These are phyloP conservation scores for Nemania bipapillata DNA, from an alignment of 2,329 filamentous ascomycete genomes.

Conservation along the genomic window DNA sequence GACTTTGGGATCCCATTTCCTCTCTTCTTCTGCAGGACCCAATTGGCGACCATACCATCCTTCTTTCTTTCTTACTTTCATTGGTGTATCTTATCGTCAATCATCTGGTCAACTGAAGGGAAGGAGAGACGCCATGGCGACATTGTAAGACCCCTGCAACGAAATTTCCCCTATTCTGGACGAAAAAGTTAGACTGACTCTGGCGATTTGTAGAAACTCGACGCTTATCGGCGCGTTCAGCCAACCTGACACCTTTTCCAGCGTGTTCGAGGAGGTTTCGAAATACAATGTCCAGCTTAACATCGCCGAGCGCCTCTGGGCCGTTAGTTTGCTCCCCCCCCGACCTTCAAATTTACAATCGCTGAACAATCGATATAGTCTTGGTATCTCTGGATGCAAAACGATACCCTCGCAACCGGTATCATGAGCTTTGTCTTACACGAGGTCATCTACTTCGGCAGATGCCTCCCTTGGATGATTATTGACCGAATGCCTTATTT, in stretches of 20 bases:
- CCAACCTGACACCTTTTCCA: slow-evolving; percentile 64
- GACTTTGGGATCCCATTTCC: slow-evolving; percentile 6
- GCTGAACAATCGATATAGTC: slow-evolving; percentile 59
- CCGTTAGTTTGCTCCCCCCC: slow-evolving; percentile 64
- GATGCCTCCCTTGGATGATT: slow-evolving; percentile 89
- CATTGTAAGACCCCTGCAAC: slow-evolving; percentile 43
- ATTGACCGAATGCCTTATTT: slow-evolving; percentile 89
- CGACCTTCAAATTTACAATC: slow-evolving; percentile 35
- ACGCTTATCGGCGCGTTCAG: slow-evolving; percentile 60
- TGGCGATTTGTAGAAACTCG: slow-evolving; percentile 58
- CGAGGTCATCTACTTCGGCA: slow-evolving; percentile 93
- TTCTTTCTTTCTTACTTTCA: background rate
- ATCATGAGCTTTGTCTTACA: slow-evolving; percentile 98
- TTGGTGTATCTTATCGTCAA: slow-evolving; percentile 19
- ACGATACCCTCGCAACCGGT: slow-evolving; percentile 93
- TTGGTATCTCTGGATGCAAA: slow-evolving; percentile 98
- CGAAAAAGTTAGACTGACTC: slow-evolving; percentile 22
- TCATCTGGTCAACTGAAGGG: slow-evolving; percentile 22
- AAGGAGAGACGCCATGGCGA: slow-evolving; percentile 44
- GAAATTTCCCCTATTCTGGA: background rate
- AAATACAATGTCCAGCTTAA: slow-evolving; percentile 88
- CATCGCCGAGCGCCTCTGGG: slow-evolving; percentile 88
- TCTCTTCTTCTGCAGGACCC: slow-evolving; percentile 15
- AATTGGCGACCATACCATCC: background rate
- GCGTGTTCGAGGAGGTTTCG: slow-evolving; percentile 70